Conservation (phyloP, 169 alveolate species). For the Plasmodium blacklocki region DNA sequence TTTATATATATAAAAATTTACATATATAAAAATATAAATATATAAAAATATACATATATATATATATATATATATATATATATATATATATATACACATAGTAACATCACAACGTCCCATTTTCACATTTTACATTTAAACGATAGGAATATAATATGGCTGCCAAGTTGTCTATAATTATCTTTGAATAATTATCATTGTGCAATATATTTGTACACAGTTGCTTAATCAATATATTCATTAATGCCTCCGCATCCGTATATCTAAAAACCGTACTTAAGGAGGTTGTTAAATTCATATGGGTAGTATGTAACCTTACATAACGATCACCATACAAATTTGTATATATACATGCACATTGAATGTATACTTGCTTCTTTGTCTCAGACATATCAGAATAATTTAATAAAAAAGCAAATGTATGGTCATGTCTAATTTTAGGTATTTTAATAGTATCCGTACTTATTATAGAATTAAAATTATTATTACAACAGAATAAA, state of each 20-base stretch:
- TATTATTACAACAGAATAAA: constrained; percentile 79
- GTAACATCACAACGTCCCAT: not conserved
- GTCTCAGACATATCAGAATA: constrained; percentile 78
- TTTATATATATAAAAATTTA: not conserved
- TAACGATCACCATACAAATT: constrained; percentile 76
- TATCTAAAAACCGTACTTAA: constrained; percentile 77
- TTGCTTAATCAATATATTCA: constrained; percentile 78
- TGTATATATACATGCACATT: constrained; percentile 84
- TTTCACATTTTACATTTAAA: constrained; percentile 13
- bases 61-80: not conserved
- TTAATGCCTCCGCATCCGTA: constrained; percentile 79
- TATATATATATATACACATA: not conserved
- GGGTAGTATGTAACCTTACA: constrained; percentile 82
- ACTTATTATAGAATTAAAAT: constrained; percentile 78
- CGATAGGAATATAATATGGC: constrained; percentile 69
- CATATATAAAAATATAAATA: not conserved
- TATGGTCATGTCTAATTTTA: constrained; percentile 79
- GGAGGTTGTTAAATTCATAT: constrained; percentile 77
- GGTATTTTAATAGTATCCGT: constrained; percentile 80
- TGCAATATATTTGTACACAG: constrained; percentile 74
- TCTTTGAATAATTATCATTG: constrained; percentile 62
- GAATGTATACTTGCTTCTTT: constrained; percentile 77
- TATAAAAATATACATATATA: not conserved
- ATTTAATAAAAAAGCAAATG: constrained; percentile 78
- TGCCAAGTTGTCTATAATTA: constrained; percentile 41